These are phyloP conservation scores for Dissophora ornata DNA, from an alignment of 192 early-diverging fungal genomes.

Conservation along the genomic window DNA sequence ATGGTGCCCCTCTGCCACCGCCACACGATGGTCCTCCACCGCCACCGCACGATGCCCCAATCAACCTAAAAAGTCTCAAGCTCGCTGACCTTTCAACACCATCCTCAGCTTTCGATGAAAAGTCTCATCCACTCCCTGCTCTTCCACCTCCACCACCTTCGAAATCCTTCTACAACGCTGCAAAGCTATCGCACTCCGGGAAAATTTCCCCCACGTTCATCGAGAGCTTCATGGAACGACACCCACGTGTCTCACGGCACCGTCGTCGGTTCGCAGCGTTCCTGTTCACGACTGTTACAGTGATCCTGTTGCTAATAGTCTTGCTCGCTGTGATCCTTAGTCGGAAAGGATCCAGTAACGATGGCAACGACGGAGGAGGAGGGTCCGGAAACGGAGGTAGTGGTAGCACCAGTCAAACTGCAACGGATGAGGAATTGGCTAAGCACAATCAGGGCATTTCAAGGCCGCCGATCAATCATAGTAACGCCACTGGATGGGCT, in stretches of 20 bases:
- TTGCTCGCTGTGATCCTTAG: conserved; percentile 20
- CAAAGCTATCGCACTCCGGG: neutral
- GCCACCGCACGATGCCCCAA: neutral
- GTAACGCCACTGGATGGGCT: conserved; percentile 31
- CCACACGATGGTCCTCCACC: conserved; percentile 4
- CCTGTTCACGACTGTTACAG: neutral
- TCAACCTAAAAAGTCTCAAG: neutral
- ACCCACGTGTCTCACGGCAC: conserved; percentile 31
- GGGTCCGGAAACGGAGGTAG: neutral
- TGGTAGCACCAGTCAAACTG: neutral
- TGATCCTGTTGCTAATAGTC: conserved; percentile 14
- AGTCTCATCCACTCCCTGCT: conserved; percentile 10
- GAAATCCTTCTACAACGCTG: conserved; percentile 29
- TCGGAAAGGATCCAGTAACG: conserved; percentile 18
- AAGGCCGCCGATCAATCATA: conserved; percentile 31
- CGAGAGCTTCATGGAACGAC: conserved; percentile 25
- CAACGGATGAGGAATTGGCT: conserved; percentile 18
- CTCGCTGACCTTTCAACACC: too few relatives aligned
- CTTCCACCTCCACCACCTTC: conserved; percentile 28
- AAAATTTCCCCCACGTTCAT: conserved; percentile 18
- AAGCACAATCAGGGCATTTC: conserved; percentile 23
- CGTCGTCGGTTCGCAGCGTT: conserved; percentile 37
- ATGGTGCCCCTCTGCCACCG: conserved; percentile 4
- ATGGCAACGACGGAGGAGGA: neutral
- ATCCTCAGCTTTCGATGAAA: too few relatives aligned